Evolutionary conservation across 257 asterid species (phyloP), one percentile per base, ranked within the genome.

Genomic region (Prunella vulgaris): DNA sequence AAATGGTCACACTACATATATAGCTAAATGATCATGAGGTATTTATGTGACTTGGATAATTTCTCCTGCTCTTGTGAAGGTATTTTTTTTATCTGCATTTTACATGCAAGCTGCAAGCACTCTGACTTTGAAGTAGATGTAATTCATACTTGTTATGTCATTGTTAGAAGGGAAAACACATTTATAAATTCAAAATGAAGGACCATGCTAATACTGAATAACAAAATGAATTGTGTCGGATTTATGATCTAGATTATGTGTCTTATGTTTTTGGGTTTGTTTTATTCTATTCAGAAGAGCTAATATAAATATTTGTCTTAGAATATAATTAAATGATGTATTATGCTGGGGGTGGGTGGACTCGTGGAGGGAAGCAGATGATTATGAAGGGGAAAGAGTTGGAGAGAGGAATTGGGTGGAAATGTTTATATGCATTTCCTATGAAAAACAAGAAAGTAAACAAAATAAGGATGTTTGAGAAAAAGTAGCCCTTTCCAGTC

Each of bases 91-190:
- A 57, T 28, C 38, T 33, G 57, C 64, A 53, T 57, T 52, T 17
- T 68, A 49, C 44, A 32, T 6, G 57, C 20, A 32, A 32, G 37
- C 37, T 32, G 69, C n/a, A 49, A 69, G 66, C 75, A 53, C 48
- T 52, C 12, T 20, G 32, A 44, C 74, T 35, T 25, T 40, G 60
- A 44, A 58, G 51, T 56, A 54, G 35, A 69, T 53, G 62, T 32
- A 33, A 49, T 67, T 27, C 35, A 48, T 58, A 52, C 51, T 54
- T 48, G 61, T 56, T 20, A 4, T 24, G 64, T 30, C 20, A 13
- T 40, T 65, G 40, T 46, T 67, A 44, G 54, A 56, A 48, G 62
- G 54, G 32, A 32, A 35, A 64, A 28, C 46, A 37, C 57, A 53
- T 62, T 10, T 24, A 72, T 18, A 73, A 64, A 64, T 65, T 65